Percentiles rank a stretch among this genome's conserved stretches.
These are phyloP conservation scores for Pyricularia grisea DNA, from an alignment of 2,329 filamentous ascomycete species.

Conservation along the genomic window DNA sequence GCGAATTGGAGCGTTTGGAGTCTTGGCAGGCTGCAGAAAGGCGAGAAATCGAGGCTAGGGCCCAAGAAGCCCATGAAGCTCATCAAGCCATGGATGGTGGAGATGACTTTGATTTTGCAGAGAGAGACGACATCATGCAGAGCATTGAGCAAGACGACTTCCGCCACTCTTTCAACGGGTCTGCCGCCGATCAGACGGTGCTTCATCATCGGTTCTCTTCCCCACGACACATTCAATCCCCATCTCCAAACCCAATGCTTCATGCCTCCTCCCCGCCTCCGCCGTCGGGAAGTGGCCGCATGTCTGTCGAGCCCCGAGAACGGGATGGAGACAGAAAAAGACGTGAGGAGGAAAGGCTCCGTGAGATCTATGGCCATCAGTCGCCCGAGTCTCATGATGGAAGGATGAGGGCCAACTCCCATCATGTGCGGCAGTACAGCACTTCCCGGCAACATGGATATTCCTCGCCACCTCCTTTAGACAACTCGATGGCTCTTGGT, in stretches of 20 bases:
- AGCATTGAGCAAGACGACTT: neutral
- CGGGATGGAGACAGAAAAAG: conserved; percentile 19
- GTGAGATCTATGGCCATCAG: conserved; percentile 43
- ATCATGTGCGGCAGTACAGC: neutral
- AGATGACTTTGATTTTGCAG: neutral
- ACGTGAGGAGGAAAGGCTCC: conserved; percentile 39
- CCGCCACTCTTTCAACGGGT: neutral
- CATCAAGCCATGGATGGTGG: neutral
- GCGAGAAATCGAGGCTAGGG: conserved; percentile 20
- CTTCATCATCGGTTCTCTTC: neutral
- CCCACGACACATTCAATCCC: neutral
- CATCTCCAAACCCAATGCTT: neutral
- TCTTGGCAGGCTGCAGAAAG: conserved; percentile 30
- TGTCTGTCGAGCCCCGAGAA: conserved; percentile 5
- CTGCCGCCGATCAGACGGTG: neutral
- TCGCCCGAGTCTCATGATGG: neutral
- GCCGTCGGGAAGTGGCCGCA: conserved; percentile 3
- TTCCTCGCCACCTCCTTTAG: neutral
- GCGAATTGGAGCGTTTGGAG: conserved; percentile 49
- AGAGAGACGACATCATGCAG: neutral
- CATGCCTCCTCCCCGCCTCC: neutral
- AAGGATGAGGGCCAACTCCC: neutral
- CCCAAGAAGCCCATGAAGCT: conserved; percentile 11
- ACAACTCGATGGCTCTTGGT: neutral
- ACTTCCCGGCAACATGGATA: neutral